A percentile compares a stretch with the other conserved stretches of the same genome.
Evolutionary conservation across 1,139 yeast species (phyloP).

Genomic region (Kluyveromyces sp.): DNA sequence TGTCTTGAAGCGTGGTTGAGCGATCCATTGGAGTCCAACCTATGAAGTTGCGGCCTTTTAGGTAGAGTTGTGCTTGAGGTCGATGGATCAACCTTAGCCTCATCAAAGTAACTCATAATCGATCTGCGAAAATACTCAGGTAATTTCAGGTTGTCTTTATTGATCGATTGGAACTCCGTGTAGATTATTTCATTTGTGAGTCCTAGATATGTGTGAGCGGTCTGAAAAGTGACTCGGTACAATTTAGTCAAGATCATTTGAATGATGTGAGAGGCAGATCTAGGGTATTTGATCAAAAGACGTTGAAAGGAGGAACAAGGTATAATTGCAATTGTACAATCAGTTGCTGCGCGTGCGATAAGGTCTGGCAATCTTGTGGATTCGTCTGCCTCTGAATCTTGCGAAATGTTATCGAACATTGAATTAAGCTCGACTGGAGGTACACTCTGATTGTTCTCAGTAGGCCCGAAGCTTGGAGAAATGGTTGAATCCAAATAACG

Average conservation of each 20-base stretch:
- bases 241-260: conserved; percentile 85
- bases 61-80: conserved; percentile 2
- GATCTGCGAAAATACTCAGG: conserved; percentile 45
- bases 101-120: conserved; percentile 46
- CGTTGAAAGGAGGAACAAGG: conserved; percentile 78
- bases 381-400: neutral
- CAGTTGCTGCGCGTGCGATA: conserved; percentile 36
- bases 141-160: conserved; percentile 40
- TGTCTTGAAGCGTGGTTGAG: conserved; percentile 44
- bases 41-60: conserved; percentile 9
- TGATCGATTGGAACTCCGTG: conserved; percentile 65
- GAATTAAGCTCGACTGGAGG: conserved; percentile 9
- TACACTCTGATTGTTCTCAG: neutral
- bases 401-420: conserved; percentile 5
- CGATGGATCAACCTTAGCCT: conserved; percentile 9
- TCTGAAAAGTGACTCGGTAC: conserved; percentile 84
- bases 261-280: conserved; percentile 87
- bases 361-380: conserved; percentile 29
- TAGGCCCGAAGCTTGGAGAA: neutral
- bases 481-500: conserved; percentile 2
- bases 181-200: conserved; percentile 74
- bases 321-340: conserved; percentile 85
- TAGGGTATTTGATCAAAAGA: conserved; percentile 70
- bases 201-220: conserved; percentile 82
- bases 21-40: conserved; percentile 1